These are phyloP conservation scores for Pleurotus cornucopiae DNA, from an alignment of 768 basidiomycete genomes.

Conservation along the genomic window DNA sequence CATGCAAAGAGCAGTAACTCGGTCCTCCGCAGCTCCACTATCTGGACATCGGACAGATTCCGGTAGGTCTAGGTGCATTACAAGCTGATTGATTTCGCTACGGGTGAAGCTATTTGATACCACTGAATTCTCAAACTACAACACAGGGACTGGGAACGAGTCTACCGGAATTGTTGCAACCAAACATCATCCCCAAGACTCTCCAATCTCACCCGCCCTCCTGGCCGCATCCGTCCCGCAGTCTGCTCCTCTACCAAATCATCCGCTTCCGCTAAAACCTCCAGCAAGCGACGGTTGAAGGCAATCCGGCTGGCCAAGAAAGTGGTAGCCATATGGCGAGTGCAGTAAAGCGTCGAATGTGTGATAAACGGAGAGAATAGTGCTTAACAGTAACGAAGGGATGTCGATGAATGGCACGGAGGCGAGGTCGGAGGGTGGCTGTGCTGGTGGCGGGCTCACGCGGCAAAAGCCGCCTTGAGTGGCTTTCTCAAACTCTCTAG, in stretches of 20 bases:
- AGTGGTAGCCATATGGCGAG: background rate
- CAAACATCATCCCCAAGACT: background rate
- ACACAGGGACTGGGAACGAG: background rate
- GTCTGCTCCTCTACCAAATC: background rate
- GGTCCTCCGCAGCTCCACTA: background rate
- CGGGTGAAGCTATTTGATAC: background rate
- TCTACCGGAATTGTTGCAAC: conserved; percentile 4
- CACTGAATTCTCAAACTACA: background rate
- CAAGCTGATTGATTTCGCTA: conserved; percentile 1
- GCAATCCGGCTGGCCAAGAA: conserved; percentile 3
- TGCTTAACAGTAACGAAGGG: background rate
- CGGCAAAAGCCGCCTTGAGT: background rate
- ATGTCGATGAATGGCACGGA: background rate
- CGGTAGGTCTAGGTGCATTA: background rate
- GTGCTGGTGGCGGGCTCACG: background rate
- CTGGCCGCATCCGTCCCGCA: background rate
- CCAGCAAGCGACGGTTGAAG: background rate
- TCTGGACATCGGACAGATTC: background rate
- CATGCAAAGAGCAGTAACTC: background rate
- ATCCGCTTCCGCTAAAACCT: background rate
- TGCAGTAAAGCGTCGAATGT: background rate
- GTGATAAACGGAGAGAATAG: background rate
- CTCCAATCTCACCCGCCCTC: background rate
- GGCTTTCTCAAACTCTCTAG: background rate
- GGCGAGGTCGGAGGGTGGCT: background rate